Base-by-base conservation (phyloP, 2,329 filamentous ascomycete genomes). In the Peltaster fructicola region DNA sequence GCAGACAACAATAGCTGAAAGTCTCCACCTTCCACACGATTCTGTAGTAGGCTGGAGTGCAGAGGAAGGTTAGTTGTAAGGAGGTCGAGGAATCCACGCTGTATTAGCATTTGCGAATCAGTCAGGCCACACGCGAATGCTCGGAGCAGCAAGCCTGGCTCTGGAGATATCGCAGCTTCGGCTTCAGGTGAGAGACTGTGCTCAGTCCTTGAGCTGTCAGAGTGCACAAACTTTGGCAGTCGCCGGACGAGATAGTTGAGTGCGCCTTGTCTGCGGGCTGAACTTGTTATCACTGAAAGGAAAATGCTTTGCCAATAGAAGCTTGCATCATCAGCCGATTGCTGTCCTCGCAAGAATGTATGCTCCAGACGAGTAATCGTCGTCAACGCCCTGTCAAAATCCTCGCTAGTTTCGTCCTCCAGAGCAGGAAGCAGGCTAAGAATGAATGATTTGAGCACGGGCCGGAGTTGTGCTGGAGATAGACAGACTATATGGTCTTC, bases 261-360 rank as follows among this genome's bases (percentile, higher is more conserved):
- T 18, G 82, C 82, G 14, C 88, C 88, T 35, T 79, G 72, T 27
- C 88, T 71, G 32, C 85, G 67, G 32, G 73, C 82, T 20, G 80
- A 68, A 41, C 84, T 85, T 1, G 88, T 93, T 31, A 98, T 88
- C 10, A 80, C 76, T 7, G 85, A 81, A 10, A 98, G 58, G 43
- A 98, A 95, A 45, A 98, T 76, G 48, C 82, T 93, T 54, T 98
- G 88, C 88, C 88, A 98, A 49, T 95, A 98, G 50, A 88, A 93
- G 35, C 79, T 78, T 8, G 36, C 32, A 23, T 63, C 22, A 57
- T 66, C 48, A n/a, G 18, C 14, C 4, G 19, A 13, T 8, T 16
- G 17, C 2, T 23, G 53, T 67, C 35, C 1, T 24, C 24, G 72
- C 39, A 82, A 66, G 23, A 68, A 64, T 30, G 63, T 53, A 8